These are phyloP conservation scores for Blumeria hordei DNA, from an alignment of 2,329 filamentous ascomycete genomes.

Conservation along the genomic window DNA sequence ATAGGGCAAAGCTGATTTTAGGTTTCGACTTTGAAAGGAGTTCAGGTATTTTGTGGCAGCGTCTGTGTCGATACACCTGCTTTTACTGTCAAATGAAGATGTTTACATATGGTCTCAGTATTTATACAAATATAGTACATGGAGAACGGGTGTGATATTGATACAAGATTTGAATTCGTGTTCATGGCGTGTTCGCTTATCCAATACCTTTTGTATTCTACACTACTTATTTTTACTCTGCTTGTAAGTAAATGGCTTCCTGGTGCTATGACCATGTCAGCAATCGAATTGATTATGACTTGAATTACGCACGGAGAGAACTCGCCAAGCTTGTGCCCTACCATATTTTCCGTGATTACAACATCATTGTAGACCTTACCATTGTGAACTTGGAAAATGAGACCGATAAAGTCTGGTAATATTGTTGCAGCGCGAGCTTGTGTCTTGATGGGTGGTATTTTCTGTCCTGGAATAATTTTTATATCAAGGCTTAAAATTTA, in stretches of 20 bases:
- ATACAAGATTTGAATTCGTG: too few species aligned
- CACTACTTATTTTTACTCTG: constrained; percentile 38
- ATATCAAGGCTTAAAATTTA: constrained; percentile 25
- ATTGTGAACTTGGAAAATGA: constrained; percentile 49
- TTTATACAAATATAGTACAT: too few species aligned
- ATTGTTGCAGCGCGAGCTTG: constrained; percentile 49
- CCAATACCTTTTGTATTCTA: too few species aligned
- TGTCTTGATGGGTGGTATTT: constrained; percentile 39
- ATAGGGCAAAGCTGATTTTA: too few species aligned
- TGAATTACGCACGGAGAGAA: constrained; percentile 31
- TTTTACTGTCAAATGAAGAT: too few species aligned
- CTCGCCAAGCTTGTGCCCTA: constrained; percentile 51
- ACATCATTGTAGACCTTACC: constrained; percentile 47
- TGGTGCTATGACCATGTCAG: constrained; percentile 25
- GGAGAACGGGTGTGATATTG: too few species aligned
- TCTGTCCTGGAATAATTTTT: constrained; percentile 23
- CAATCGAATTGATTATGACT: background rate
- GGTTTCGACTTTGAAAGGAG: too few species aligned
- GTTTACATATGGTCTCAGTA: too few species aligned
- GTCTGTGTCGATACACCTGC: too few species aligned
- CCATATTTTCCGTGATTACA: constrained; percentile 52
- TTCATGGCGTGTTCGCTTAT: too few species aligned
- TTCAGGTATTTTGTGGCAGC: too few species aligned
- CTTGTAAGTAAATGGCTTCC: constrained; percentile 44
- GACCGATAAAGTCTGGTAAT: constrained; percentile 45